Base-by-base conservation (phyloP, 495 filamentous ascomycete genomes). In the Friedmanniomyces simplex region DNA sequence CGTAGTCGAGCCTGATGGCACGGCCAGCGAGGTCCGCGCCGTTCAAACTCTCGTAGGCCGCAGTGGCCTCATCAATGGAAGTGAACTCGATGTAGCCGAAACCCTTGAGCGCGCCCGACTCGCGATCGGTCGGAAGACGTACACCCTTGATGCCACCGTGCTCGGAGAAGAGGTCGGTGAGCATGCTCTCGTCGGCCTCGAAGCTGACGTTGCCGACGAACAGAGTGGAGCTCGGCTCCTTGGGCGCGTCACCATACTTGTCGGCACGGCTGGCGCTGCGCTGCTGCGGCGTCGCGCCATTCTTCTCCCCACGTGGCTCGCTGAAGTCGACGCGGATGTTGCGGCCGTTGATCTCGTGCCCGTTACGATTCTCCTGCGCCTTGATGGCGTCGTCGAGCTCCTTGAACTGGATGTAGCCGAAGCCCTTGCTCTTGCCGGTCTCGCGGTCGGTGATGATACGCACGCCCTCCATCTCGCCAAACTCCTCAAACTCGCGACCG, bases 131-230 rank as follows among this genome's bases (percentile, higher is more conserved):
- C 43, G 94, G 94, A 50, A 98, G 83, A 64, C 89, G 82, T 58
- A 96, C 82, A 63, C 86, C 84, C 58, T 82, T 76, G 69, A 97
- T 82, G 63, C 70, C 73, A 59, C 81, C 82, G 66, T 84, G 79
- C 57, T 79, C 76, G 60, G 81, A 79, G 74, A 96, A 97, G 69
- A 83, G 79, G 56, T 85, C 82, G 56, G 76, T 76, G 54, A 98
- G 73, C 55, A 77, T 73, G 47, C 89, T 83, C 76, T 95, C 85
- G 57, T 84, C 81, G 65, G 82, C 85, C 53, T 87, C 83, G 74
- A 95, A 98, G 39, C 85, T 79, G 47, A 98, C 74, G 76, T 98
- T 98, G 64, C 91, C 93, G 56, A 95, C 81, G 71, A 94, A 98
- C 43, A 98, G 79, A 54, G 93, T 98, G 65, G 91, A 86, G 69